These are phyloP conservation scores for Termitomyces sp. DNA, from an alignment of 768 basidiomycete species.

Conservation along the genomic window DNA sequence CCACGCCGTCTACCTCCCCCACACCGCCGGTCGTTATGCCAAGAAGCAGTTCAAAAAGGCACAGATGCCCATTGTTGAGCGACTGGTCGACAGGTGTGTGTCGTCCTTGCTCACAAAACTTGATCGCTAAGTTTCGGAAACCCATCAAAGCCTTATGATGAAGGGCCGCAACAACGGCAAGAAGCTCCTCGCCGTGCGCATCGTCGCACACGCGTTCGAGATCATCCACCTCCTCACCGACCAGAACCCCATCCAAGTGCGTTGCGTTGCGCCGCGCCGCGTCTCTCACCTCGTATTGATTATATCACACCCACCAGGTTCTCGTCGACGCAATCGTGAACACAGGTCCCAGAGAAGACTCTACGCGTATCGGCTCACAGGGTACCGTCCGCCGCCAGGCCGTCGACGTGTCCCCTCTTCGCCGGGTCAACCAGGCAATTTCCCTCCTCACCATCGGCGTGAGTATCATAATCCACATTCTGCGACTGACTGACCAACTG, in stretches of 20 bases:
- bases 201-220: slow-evolving; percentile 98
- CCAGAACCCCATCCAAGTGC: slow-evolving; percentile 98
- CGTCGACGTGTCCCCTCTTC: slow-evolving; percentile 97
- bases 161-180: slow-evolving; percentile 99
- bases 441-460: slow-evolving; percentile 94
- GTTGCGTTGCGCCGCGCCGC: slow-evolving; percentile 12
- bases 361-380: slow-evolving; percentile 99
- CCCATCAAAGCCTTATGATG: slow-evolving; percentile 91
- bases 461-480: slow-evolving; percentile 26
- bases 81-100: slow-evolving; percentile 90
- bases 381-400: slow-evolving; percentile 99
- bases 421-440: slow-evolving; percentile 97
- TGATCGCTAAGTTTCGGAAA: not conserved
- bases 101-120: not conserved
- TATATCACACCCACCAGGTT: slow-evolving; percentile 42
- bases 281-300: no score
- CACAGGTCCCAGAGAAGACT: slow-evolving; percentile 99
- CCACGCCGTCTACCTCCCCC: slow-evolving; percentile 94
- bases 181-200: slow-evolving; percentile 98
- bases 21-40: slow-evolving; percentile 98
- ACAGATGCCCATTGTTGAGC: slow-evolving; percentile 99
- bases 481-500: not conserved
- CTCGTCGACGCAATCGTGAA: slow-evolving; percentile 99
- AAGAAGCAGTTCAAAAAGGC: slow-evolving; percentile 99
- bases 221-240: slow-evolving; percentile 99